Conservation (phyloP, 1,284 basidiomycete species). For the Cryptococcus sp. region DNA sequence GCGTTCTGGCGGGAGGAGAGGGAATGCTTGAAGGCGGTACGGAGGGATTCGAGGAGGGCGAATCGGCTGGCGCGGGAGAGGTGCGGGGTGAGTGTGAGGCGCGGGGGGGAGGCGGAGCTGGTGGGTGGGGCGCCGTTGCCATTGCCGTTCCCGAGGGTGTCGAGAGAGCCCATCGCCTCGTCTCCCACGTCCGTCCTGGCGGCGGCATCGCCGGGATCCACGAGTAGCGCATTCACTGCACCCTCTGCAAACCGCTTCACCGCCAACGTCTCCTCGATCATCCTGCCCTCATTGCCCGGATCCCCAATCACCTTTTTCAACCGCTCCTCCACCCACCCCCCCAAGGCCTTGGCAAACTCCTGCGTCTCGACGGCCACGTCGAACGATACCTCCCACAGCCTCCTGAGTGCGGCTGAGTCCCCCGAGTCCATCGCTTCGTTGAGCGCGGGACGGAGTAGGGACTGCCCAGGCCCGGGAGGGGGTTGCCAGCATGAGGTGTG, state of each 20-base stretch:
- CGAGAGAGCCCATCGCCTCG: not conserved
- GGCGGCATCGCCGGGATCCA: slow-evolving; percentile 20
- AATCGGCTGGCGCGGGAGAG: slow-evolving; percentile 17
- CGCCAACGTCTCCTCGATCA: slow-evolving; percentile 71
- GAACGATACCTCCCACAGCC: slow-evolving; percentile 63
- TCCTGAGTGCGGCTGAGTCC: slow-evolving; percentile 55
- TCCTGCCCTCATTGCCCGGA: slow-evolving; percentile 61
- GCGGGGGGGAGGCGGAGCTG: not conserved
- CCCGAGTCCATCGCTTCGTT: slow-evolving; percentile 58
- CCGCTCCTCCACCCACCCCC: slow-evolving; percentile 53
- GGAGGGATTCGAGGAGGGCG: slow-evolving; percentile 49
- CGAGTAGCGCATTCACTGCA: slow-evolving; percentile 57
- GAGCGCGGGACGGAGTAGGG: slow-evolving; percentile 51
- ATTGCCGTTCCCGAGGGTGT: too few species aligned
- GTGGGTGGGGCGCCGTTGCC: not conserved
- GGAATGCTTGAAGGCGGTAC: slow-evolving; percentile 73
- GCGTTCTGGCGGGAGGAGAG: slow-evolving; percentile 79
- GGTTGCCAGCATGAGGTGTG: too few species aligned
- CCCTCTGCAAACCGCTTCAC: slow-evolving; percentile 65
- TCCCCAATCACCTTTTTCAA: slow-evolving; percentile 40
- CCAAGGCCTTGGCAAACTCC: slow-evolving; percentile 54
- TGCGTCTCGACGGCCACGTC: slow-evolving; percentile 50
- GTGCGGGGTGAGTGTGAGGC: too few species aligned
- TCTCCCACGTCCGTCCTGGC: slow-evolving; percentile 21
- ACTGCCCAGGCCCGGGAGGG: too few species aligned